Percentiles rank a stretch among this genome's conserved stretches.
Conservation (phyloP, 2,329 filamentous ascomycete genomes). For the Aspergillus terreus region DNA sequence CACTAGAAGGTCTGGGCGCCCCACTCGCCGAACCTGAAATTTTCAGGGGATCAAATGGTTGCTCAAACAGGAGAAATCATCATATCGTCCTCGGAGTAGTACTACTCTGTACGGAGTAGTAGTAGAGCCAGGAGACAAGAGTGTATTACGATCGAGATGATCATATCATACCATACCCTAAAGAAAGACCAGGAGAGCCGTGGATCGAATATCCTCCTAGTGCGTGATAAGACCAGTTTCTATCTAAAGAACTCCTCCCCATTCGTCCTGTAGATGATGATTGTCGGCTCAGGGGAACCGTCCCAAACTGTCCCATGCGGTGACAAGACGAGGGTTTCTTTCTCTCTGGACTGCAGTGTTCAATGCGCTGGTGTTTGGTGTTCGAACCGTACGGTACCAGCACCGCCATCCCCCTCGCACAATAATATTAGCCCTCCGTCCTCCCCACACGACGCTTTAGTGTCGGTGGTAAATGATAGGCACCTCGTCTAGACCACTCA, state of each 20-base stretch:
- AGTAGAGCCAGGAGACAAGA: no score
- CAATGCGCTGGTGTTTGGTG: not conserved
- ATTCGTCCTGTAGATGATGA: not conserved
- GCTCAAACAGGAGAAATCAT: not conserved
- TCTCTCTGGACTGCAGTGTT: not conserved
- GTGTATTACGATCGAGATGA: no score
- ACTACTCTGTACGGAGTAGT: no score
- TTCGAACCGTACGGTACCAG: not conserved
- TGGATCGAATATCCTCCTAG: no score
- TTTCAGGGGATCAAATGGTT: not conserved
- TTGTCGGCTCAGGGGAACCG: not conserved
- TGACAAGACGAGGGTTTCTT: not conserved
- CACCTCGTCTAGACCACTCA: constrained; percentile 16
- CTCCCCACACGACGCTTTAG: not conserved
- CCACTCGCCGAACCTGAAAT: not conserved
- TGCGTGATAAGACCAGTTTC: no score
- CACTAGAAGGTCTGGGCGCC: constrained; percentile 12
- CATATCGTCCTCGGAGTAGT: no score
- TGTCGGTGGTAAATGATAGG: no score
- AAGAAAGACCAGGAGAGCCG: no score
- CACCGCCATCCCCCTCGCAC: not conserved
- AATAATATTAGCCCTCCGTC: not conserved
- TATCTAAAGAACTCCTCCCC: not conserved
- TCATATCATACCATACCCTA: no score
- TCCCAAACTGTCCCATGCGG: not conserved